Conservation (phyloP, 2,329 filamentous ascomycete genomes). For the Coniochaeta sp. region DNA sequence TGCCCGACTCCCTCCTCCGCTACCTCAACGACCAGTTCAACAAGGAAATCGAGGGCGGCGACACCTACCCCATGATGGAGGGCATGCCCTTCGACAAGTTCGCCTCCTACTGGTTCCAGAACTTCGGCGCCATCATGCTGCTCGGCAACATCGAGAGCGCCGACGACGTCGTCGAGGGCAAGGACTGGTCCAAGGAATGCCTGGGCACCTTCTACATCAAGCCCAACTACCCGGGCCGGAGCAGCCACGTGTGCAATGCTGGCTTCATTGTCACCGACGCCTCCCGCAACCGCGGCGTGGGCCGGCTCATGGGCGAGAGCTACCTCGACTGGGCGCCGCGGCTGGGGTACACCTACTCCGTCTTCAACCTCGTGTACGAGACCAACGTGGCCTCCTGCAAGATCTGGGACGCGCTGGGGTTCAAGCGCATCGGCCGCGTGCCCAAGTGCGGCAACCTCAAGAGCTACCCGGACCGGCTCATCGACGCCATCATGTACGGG, state of each 20-base stretch:
- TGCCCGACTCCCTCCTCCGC: constrained; percentile 66
- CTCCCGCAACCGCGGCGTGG: constrained; percentile 66
- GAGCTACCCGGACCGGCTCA: constrained; percentile 59
- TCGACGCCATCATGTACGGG: constrained; percentile 75
- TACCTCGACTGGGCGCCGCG: constrained; percentile 73
- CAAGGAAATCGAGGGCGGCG: constrained; percentile 84
- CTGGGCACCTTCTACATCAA: constrained; percentile 91
- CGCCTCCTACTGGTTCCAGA: constrained; percentile 81
- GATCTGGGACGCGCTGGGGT: constrained; percentile 87
- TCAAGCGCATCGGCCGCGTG: constrained; percentile 85
- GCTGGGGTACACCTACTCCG: constrained; percentile 83
- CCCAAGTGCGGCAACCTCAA: constrained; percentile 64
- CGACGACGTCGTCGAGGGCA: constrained; percentile 49
- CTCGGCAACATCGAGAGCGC: constrained; percentile 64
- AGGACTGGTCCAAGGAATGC: constrained; percentile 75
- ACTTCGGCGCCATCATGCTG: constrained; percentile 84
- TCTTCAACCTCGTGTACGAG: constrained; percentile 93
- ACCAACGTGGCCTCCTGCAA: constrained; percentile 85
- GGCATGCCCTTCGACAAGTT: constrained; percentile 69
- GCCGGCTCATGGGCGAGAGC: constrained; percentile 67
- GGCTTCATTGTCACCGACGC: constrained; percentile 70
- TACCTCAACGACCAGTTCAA: constrained; percentile 82
- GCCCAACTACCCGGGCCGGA: constrained; percentile 86
- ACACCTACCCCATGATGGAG: constrained; percentile 85
- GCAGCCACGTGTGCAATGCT: constrained; percentile 86